Evolutionary conservation across 164 flowering plant species (phyloP).

Genomic region (Vitis vinifera): ASM3070453v1 NC_081807.1:1273501-1274000

Average conservation of each 20-base stretch:
- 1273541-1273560: slow-evolving; percentile 8
- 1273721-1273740: slow-evolving; percentile 15
- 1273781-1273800: slow-evolving; percentile 3
- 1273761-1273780: slow-evolving; percentile 5
- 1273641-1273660: slow-evolving; percentile 19
- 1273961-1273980: slow-evolving; percentile 40
- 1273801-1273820: neutral
- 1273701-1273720: slow-evolving; percentile 34
- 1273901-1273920: slow-evolving; percentile 32
- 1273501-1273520: neutral
- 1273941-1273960: slow-evolving; percentile 32
- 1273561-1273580: slow-evolving; percentile 5
- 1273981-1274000: slow-evolving; percentile 79
- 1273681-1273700: slow-evolving; percentile 41
- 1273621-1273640: slow-evolving; percentile 10
- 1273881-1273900: slow-evolving; percentile 33
- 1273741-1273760: slow-evolving; percentile 14
- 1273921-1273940: slow-evolving; percentile 35
- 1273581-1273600: slow-evolving; percentile 49
- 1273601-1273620: slow-evolving; percentile 28
- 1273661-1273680: slow-evolving; percentile 1
- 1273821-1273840: neutral
- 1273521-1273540: slow-evolving; percentile 17
- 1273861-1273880: slow-evolving; percentile 11
- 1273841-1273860: neutral